A percentile compares a stretch with the other conserved stretches of the same genome.
These are phyloP conservation scores for Microglena sp. DNA, from an alignment of 139 green algal genomes.

Conservation along the genomic window DNA sequence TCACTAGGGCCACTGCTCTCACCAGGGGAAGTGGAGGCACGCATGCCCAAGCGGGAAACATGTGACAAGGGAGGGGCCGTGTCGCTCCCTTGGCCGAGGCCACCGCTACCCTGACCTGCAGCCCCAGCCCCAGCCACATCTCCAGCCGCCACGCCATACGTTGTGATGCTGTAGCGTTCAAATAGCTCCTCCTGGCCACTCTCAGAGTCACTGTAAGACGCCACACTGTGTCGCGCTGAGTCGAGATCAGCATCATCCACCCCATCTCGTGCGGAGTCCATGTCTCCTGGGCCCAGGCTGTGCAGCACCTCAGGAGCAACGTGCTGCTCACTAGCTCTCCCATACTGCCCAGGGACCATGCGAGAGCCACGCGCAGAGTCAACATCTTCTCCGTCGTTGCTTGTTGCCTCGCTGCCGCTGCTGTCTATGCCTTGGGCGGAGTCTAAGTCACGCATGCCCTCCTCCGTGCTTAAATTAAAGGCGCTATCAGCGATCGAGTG, in stretches of 20 bases:
- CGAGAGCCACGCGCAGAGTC: not conserved
- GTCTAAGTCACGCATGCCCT: not conserved
- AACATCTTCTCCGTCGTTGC: constrained; percentile 1
- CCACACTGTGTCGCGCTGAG: constrained; percentile 8
- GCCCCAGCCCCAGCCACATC: no score
- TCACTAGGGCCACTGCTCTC: no score
- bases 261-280: constrained; percentile 9
- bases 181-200: constrained; percentile 16
- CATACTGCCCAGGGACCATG: not conserved
- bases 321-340: not conserved
- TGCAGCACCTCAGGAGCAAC: not conserved
- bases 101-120: no score
- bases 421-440: not conserved
- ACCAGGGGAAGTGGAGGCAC: no score
- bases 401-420: not conserved
- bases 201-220: not conserved
- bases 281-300: not conserved
- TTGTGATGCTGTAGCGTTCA: constrained; percentile 30
- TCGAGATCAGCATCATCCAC: constrained; percentile 13
- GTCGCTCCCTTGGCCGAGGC: no score
- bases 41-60: no score
- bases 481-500: not conserved
- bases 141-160: no score
- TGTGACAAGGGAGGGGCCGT: no score
- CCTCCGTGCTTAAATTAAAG: not conserved